Evolutionary conservation across 2,329 filamentous ascomycete species (phyloP).

Genomic region (Lasiodiplodia gonubiensis): DNA sequence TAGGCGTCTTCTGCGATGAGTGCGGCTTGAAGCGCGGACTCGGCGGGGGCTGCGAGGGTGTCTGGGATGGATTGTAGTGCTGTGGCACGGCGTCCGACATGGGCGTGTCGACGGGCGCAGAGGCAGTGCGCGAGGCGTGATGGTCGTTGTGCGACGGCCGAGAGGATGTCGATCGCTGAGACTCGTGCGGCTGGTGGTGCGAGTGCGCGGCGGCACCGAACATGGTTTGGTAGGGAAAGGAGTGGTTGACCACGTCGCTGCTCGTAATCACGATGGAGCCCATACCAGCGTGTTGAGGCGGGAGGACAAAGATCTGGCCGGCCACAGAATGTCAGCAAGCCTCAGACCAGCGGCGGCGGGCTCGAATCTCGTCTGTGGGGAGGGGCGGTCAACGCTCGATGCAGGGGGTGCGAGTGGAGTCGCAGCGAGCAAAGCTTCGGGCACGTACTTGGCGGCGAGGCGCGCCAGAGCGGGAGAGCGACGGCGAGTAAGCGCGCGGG

Average conservation of each 20-base stretch:
- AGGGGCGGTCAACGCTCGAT: slow-evolving; percentile 29
- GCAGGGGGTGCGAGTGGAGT: slow-evolving; percentile 29
- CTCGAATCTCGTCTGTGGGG: slow-evolving; percentile 27
- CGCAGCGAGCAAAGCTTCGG: slow-evolving; percentile 24
- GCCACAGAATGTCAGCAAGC: slow-evolving; percentile 22
- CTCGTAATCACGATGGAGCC: slow-evolving; percentile 60
- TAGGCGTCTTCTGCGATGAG: slow-evolving; percentile 42
- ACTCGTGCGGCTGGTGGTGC: slow-evolving; percentile 45
- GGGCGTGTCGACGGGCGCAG: slow-evolving; percentile 42
- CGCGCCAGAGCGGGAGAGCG: slow-evolving; percentile 43
- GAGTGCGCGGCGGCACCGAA: slow-evolving; percentile 53
- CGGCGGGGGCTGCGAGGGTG: slow-evolving; percentile 37
- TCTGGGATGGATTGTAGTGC: slow-evolving; percentile 36
- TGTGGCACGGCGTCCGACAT: slow-evolving; percentile 47
- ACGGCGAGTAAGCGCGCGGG: slow-evolving; percentile 45
- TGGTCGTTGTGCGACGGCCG: slow-evolving; percentile 40
- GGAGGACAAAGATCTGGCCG: slow-evolving; percentile 23
- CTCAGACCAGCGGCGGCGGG: slow-evolving; percentile 12
- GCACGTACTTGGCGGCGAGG: slow-evolving; percentile 25
- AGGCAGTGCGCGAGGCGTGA: slow-evolving; percentile 34
- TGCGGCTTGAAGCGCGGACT: slow-evolving; percentile 45
- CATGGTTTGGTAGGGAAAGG: slow-evolving; percentile 75
- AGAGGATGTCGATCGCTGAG: slow-evolving; percentile 39
- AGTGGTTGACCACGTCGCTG: slow-evolving; percentile 75
- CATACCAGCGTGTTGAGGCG: slow-evolving; percentile 56